phyloP scores from a whole-genome alignment of 2,329 filamentous ascomycete species.

The Ascomycota sp. region DNA sequence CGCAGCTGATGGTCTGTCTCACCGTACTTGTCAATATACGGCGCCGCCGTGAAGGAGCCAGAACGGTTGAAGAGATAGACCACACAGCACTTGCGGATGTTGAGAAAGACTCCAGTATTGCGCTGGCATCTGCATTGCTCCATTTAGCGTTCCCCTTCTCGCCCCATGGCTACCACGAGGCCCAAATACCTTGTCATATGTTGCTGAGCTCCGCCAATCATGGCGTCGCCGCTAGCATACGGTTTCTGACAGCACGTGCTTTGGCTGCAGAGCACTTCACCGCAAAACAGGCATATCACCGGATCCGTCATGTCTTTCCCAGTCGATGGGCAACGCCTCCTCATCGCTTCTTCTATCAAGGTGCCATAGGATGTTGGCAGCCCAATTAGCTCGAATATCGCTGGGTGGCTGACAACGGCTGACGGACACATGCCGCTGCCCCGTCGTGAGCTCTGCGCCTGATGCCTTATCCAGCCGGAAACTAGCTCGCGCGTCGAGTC shows the following conservation, averaged over 20 bases:
- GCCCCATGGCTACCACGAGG: constrained; percentile 14
- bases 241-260: constrained; percentile 71
- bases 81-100: constrained; percentile 87
- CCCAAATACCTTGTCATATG: constrained; percentile 55
- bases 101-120: constrained; percentile 85
- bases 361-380: constrained; percentile 82
- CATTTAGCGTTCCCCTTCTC: too few relatives aligned
- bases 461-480: constrained; percentile 55
- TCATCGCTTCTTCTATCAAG: constrained; percentile 79
- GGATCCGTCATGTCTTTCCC: constrained; percentile 84
- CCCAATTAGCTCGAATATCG: constrained; percentile 84
- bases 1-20: constrained; percentile 84
- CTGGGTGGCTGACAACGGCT: constrained; percentile 52
- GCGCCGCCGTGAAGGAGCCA: constrained; percentile 70
- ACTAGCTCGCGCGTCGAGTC: constrained; percentile 24
- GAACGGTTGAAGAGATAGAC: constrained; percentile 67
- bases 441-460: constrained; percentile 20
- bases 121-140: constrained; percentile 48
- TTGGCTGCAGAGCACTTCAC: constrained; percentile 91
- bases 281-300: constrained; percentile 82
- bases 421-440: constrained; percentile 15
- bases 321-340: constrained; percentile 65
- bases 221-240: constrained; percentile 23
- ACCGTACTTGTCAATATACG: constrained; percentile 89
- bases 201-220: constrained; percentile 71